Evolutionary conservation across 495 filamentous ascomycete species (phyloP).

Genomic region (Neurospora sp.): DNA sequence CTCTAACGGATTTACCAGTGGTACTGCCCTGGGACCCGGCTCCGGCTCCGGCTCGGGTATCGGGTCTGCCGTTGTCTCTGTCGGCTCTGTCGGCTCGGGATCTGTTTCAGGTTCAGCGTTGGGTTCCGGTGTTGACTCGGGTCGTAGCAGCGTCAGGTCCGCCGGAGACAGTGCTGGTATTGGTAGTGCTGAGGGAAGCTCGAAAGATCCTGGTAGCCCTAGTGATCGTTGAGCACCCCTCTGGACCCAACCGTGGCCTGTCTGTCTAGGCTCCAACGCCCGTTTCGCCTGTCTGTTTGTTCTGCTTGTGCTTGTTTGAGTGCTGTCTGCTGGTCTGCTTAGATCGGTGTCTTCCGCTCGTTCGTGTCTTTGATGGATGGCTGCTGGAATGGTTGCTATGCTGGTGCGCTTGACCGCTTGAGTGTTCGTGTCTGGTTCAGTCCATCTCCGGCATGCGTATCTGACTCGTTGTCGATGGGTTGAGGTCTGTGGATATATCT

Average conservation of each 20-base stretch:
- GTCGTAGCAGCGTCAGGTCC: constrained; percentile 27
- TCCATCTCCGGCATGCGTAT: no score
- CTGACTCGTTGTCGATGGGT: no score
- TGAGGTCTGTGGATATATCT: no score
- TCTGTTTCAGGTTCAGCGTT: constrained; percentile 19
- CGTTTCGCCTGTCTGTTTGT: background rate
- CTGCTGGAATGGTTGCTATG: background rate
- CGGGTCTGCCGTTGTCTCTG: constrained; percentile 16
- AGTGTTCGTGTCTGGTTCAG: background rate
- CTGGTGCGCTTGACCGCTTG: background rate
- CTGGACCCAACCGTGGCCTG: no score
- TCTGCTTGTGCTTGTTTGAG: background rate
- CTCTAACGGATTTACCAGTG: constrained; percentile 12
- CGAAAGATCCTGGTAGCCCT: constrained; percentile 21
- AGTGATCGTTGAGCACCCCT: constrained; percentile 10
- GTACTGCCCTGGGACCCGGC: constrained; percentile 4
- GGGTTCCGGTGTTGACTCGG: constrained; percentile 18
- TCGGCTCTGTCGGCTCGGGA: constrained; percentile 12
- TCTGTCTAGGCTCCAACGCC: background rate
- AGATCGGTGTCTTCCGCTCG: background rate
- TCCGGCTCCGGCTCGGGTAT: constrained; percentile 17
- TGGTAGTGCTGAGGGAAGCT: constrained; percentile 12
- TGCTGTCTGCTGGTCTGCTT: background rate
- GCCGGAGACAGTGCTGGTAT: constrained; percentile 19
- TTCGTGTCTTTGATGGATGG: background rate